Evolutionary conservation across 2,329 filamentous ascomycete genomes (phyloP).

Genomic region (Botrytis fabae): DNA sequence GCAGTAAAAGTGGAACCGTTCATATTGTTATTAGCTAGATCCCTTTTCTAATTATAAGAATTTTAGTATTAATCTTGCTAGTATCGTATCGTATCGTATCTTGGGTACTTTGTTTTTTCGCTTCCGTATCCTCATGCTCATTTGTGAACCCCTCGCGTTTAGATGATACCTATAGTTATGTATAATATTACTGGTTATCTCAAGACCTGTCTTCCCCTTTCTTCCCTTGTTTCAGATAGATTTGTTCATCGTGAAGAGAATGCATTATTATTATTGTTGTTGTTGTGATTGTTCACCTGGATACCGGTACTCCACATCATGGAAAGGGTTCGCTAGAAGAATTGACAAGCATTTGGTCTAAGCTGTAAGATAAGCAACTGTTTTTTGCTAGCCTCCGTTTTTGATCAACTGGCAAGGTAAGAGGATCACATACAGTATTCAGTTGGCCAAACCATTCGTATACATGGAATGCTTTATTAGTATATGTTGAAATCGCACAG

Average conservation of each 20-base stretch:
- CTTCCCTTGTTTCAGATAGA: background rate
- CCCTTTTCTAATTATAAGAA: background rate
- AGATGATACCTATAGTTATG: background rate
- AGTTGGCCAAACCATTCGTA: background rate
- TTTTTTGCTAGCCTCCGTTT: background rate
- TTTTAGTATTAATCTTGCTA: background rate
- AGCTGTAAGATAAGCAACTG: background rate
- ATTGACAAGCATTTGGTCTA: background rate
- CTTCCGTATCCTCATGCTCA: background rate
- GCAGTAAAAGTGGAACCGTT: constrained; percentile 3
- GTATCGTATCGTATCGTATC: background rate
- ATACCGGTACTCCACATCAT: background rate
- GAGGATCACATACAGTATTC: background rate
- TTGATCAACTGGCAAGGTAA: background rate
- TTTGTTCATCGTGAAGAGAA: background rate
- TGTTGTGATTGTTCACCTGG: background rate
- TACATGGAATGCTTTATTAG: background rate
- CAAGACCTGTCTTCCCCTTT: background rate
- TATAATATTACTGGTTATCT: background rate
- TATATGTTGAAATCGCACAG: background rate
- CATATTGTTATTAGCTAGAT: constrained; percentile 5
- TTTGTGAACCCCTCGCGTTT: background rate
- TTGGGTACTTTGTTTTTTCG: background rate
- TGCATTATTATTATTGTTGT: background rate
- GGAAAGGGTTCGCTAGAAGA: background rate